Conservation (phyloP, 1,284 basidiomycete species). For the Ceratobasidium theobromae region DNA sequence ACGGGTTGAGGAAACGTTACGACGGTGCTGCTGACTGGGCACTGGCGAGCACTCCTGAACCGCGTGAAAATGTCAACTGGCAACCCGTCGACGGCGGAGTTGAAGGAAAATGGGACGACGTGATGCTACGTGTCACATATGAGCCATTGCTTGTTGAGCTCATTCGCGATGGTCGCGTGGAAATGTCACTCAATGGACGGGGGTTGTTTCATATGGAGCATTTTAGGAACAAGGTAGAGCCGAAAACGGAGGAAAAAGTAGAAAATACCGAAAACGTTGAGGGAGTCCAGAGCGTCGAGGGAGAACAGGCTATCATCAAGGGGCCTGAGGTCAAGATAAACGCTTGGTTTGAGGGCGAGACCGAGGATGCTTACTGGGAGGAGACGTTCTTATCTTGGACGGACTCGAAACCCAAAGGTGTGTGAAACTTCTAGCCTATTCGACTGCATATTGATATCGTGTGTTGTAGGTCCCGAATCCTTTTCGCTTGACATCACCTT, state of each 20-base stretch:
- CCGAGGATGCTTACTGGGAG: slow-evolving; percentile 84
- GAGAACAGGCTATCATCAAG: slow-evolving; percentile 57
- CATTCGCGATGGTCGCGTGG: slow-evolving; percentile 71
- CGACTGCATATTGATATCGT: slow-evolving; percentile 11
- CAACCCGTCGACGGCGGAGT: slow-evolving; percentile 60
- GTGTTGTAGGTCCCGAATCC: slow-evolving; percentile 79
- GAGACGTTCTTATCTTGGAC: slow-evolving; percentile 85
- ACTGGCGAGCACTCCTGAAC: slow-evolving; percentile 65
- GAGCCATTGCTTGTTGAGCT: slow-evolving; percentile 74
- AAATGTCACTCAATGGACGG: slow-evolving; percentile 87
- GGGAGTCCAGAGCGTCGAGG: slow-evolving; percentile 45
- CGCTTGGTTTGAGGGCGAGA: slow-evolving; percentile 86
- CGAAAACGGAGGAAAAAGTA: slow-evolving; percentile 39
- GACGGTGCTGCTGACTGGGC: slow-evolving; percentile 89
- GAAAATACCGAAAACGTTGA: too few species aligned
- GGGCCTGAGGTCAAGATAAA: slow-evolving; percentile 50
- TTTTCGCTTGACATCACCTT: slow-evolving; percentile 92
- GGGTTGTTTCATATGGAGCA: slow-evolving; percentile 98
- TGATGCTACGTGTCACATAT: slow-evolving; percentile 69
- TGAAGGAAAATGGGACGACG: slow-evolving; percentile 60
- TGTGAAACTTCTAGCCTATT: slow-evolving; percentile 27
- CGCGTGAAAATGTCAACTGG: slow-evolving; percentile 60
- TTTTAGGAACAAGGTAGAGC: slow-evolving; percentile 69
- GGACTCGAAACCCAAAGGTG: slow-evolving; percentile 95
- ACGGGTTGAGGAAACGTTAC: slow-evolving; percentile 76